Base-by-base conservation (phyloP, 495 filamentous ascomycete species). In the Penicillium nucicola region DNA sequence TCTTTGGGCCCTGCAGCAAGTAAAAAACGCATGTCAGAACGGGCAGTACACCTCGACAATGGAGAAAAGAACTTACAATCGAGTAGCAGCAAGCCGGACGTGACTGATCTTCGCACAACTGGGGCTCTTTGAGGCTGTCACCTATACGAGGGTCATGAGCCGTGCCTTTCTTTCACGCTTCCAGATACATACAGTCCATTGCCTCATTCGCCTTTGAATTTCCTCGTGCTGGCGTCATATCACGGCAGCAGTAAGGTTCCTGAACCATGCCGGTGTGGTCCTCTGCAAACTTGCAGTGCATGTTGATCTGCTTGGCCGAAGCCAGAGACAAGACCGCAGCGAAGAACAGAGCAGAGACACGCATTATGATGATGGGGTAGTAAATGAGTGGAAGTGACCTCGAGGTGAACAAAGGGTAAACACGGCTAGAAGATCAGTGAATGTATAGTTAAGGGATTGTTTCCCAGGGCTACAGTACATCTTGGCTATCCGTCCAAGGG, bases 171-270 rank as follows among this genome's bases (percentile, higher is more conserved):
- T 1, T 19, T 1, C 28, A 30, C 41, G 15, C 9, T n/a, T 19
- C 7, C 7, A 10, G 14, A 49, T 42, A 59, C 66, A 23, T 60
- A 70, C 69, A 70, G 42, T 68, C 52, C 30, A 42, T 13, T 11
- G 64, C 66, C 45, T 62, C 57, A 35, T 65, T 67, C 9, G 55
- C 55, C 41, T 64, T 52, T 13, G 58, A 34, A n/a, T 65, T 62
- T 54, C 60, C 31, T 42, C 38, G 25, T 11, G 59, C 56, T 3
- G 60, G 43, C 10, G 30, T 31, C 47, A 67, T 45, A 18, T 58
- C 56, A 30, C 66, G 65, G 45, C 72, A 75, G 57, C 72, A 75
- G 57, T 60, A 75, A 12, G 70, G 60, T 17, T 55, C 28, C 55
- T 74, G 70, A 23, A 71, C 20, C 56, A 72, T 61, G 28, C 62